Evolutionary conservation across 78 protist genomes (phyloP).

Genomic region (Dictyostelium citrinum): DNA sequence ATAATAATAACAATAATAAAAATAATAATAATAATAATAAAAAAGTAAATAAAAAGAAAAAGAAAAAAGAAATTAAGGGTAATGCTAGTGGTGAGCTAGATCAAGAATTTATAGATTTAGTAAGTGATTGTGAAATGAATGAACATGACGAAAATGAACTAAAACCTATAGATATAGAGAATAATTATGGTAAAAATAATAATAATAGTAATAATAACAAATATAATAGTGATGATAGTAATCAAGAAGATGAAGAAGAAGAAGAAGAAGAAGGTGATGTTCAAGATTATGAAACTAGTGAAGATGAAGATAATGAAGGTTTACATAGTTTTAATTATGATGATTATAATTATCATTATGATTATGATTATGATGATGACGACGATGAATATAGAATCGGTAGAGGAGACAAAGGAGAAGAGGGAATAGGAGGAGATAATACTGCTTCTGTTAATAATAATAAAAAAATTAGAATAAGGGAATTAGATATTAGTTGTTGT

Average conservation of each 20-base stretch:
- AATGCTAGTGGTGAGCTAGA: background rate
- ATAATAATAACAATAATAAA: background rate
- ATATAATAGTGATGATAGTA: background rate
- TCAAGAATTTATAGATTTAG: background rate
- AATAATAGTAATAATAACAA: background rate
- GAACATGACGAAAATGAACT: background rate
- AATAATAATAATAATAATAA: background rate
- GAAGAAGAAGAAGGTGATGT: background rate
- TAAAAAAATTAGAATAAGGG: background rate
- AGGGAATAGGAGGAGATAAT: no score
- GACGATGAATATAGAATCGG: background rate
- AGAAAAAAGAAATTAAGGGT: background rate
- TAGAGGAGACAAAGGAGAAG: no score
- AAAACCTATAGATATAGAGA: background rate
- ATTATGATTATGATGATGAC: background rate
- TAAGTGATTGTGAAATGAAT: background rate
- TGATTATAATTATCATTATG: background rate
- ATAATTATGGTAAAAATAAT: no score
- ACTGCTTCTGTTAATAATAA: background rate
- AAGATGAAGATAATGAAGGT: background rate
- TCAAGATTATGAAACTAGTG: background rate
- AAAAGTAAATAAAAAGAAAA: background rate
- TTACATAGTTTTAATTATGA: background rate
- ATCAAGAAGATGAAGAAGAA: background rate
- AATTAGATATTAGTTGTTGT: background rate